Evolutionary conservation across 73 alveolate species (phyloP).

Genomic region (Tetrahymena thermophila): DNA sequence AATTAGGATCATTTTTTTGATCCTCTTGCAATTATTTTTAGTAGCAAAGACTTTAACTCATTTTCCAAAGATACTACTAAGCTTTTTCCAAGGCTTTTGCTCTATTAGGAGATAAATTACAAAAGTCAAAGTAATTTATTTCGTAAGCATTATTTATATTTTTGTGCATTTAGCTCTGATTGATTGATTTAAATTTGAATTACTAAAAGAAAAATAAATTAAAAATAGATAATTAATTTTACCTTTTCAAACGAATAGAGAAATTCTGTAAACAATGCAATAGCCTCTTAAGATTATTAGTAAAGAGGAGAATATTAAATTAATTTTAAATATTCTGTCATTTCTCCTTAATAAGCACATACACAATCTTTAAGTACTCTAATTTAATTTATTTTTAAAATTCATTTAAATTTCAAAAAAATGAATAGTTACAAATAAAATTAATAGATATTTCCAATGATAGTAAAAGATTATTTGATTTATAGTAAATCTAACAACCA

Average conservation of each 20-base stretch:
- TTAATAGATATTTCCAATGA: no score
- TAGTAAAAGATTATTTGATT: no score
- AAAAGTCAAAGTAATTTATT: not conserved
- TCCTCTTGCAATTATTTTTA: not conserved
- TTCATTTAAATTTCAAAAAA: no score
- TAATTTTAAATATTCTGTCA: not conserved
- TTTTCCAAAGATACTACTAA: not conserved
- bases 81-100: not conserved
- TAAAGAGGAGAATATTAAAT: not conserved
- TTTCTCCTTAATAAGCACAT: not conserved
- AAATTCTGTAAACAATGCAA: not conserved
- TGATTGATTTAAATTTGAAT: not conserved
- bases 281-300: not conserved
- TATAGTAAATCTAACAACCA: no score
- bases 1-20: not conserved
- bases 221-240: not conserved
- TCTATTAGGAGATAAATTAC: not conserved
- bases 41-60: not conserved
- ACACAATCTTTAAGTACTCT: not conserved
- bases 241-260: not conserved
- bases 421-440: no score
- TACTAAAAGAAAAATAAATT: not conserved
- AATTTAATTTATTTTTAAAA: not conserved
- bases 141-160: not conserved
- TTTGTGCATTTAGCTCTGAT: not conserved